Base-by-base conservation (phyloP, 2,329 filamentous ascomycete species). In the Cryphonectria japonica region DNA sequence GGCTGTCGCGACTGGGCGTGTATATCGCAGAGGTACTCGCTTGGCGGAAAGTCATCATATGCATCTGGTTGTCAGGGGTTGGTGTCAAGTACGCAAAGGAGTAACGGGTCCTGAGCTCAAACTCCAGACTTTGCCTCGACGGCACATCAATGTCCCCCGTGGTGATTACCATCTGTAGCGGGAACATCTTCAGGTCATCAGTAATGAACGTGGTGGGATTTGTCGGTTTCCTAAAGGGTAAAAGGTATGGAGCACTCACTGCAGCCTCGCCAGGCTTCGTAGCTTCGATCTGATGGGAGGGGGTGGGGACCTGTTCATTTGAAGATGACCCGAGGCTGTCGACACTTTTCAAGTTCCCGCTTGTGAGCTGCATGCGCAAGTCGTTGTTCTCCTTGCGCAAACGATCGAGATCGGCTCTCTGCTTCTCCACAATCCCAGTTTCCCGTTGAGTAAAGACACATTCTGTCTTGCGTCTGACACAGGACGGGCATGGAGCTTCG, bases 61-160 rank as follows among this genome's bases (percentile, higher is more conserved):
- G 26, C 19, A 43, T 46, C 11, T 39, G 8, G 0, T 39, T 26
- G n/a, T 32, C 3, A 9, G 59, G 37, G 4, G 67, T 8, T 13
- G 67, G 7, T 16, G 64, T 52, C 2, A 70, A 63, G 29, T 74
- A 73, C n/a, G 69, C 11, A 22, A 73, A 46, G 1, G 71, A 66
- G 41, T 74, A 70, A 13, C 71, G 61, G 5, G 71, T 64, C 64
- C 72, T 73, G 11, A 73, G 50, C 54, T 72, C 73, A 52, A 73
- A 74, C 37, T 74, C 73, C 6, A 74, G 66, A 13, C 71, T 72
- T 1, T 50, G 59, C 14, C 65, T 68, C 4, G 61, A 39, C 16
- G 71, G 69, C 11, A 29, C 50, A 5, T 46, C 62, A 6, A 73
- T 71, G 50, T 34, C 65, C 14, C 63, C 41, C 14, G 61, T 26